Evolutionary conservation across 2,329 filamentous ascomycete genomes (phyloP), one percentile per base, ranked within the genome.

Genomic region (Chrysoporthe puriensis): DNA sequence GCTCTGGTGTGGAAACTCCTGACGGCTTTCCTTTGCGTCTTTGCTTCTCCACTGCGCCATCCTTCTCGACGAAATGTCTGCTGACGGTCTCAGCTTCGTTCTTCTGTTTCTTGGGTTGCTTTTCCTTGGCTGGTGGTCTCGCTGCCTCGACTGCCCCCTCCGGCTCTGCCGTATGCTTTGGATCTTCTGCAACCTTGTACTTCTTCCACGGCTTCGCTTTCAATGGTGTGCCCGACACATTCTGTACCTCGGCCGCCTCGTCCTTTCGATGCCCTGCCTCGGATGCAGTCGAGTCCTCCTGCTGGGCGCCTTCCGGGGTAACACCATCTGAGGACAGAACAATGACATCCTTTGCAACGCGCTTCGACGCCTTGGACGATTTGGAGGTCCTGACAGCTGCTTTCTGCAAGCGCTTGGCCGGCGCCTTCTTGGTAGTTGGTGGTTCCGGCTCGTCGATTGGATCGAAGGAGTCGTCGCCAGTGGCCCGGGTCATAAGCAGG

Each of bases 171-270:
- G 44, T 42, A n/a, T 7, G n/a, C 9, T 5, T 46, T 7, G 9
- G 2, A 1, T 46, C 32, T 8, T 11, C 52, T 40, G 44, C 42
- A 2, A 70, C 16, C 44, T 76, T 78, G 42, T 75, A 78, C 63
- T 79, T 83, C 67, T 76, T 80, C 76, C 75, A 79, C 7, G 77
- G 76, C 65, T 80, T 79, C 14, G 74, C 71, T 44, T 69, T 70
- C 11, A 72, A 71, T 4, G 74, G 67, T 62, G 65, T 43, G 7
- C 40, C 40, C 42, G 60, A 62, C 50, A 36, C 69, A 59, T 62
- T 21, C 42, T 70, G 67, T 43, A 26, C 61, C 44, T 32, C 64
- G 2, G 46, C 14, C 16, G 43, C 62, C 11, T 59, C 32, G n/a
- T 21, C 18, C 4, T 44, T 26, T 40, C 57, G 36, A 59, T 56